phyloP scores from a whole-genome alignment of 225 moss, liverwort and hornwort genomes.

The Climacium dendroides region DNA sequence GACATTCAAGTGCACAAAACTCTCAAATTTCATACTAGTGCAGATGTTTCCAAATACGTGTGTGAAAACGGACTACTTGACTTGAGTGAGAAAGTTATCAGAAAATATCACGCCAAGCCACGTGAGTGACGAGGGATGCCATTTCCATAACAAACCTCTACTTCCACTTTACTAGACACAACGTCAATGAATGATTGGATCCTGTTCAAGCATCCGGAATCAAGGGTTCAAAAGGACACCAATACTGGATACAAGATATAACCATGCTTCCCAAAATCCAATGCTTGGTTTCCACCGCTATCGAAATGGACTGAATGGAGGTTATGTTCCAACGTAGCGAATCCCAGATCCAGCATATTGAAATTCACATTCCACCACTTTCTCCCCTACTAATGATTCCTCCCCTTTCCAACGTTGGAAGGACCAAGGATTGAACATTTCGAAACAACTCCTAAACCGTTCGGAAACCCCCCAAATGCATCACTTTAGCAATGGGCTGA shows the following conservation, averaged over 20 bases:
- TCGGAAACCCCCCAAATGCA: not conserved
- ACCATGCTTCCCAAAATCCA: not conserved
- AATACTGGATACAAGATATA: not conserved
- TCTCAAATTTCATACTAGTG: not conserved
- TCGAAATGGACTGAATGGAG: not conserved
- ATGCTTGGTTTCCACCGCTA: not conserved
- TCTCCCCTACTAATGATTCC: not conserved
- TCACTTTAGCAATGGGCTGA: not conserved
- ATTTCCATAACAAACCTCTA: not conserved
- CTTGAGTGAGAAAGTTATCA: not conserved
- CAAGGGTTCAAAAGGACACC: not conserved
- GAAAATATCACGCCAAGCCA: not conserved
- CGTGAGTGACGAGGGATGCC: not conserved
- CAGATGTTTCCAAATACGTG: not conserved
- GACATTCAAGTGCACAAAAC: not conserved
- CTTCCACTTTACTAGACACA: not conserved
- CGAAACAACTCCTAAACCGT: not conserved
- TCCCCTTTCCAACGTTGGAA: not conserved
- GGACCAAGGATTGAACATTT: not conserved
- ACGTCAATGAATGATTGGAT: not conserved
- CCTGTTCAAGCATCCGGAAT: not conserved
- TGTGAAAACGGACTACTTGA: not conserved
- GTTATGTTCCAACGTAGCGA: not conserved
- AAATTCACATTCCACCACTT: not conserved
- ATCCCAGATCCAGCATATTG: not conserved